Base-by-base conservation (phyloP, 2,329 filamentous ascomycete species). In the Raffaelea arxii region DNA sequence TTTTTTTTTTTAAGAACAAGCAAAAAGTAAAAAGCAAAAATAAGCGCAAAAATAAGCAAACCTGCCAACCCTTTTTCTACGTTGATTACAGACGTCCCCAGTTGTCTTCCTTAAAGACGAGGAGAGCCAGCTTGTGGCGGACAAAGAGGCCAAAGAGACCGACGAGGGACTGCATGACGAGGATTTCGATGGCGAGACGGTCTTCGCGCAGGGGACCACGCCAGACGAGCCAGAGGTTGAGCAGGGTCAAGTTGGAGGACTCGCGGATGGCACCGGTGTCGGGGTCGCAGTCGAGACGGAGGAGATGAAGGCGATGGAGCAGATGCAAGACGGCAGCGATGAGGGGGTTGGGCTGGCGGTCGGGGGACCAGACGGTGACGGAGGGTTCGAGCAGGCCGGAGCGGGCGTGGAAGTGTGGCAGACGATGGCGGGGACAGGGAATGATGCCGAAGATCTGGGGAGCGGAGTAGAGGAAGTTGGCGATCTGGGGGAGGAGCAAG, bases 191-290 rank as follows among this genome's bases (percentile, higher is more conserved):
- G 23, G 88, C 86, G 46, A 98, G 72, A 40, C 78, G 75, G 65
- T 95, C 86, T 63, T 98, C 92, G 51, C 86, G 78, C 72, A 94
- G 77, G 3, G 92, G 90, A 0, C 92, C 92, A 62, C 90, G 83
- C 86, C 89, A 94, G 44, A 97, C 86, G 51, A 98, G 71, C 91
- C 91, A 98, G 47, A 98, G 74, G 62, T 98, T 98, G 54, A 98
- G 72, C 41, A 98, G 77, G 9, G 92, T 98, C 52, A 98, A 75
- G 64, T 98, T 98, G 53, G 80, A 88, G 19, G 82, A 91, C 65
- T 92, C 84, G 22, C 79, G 69, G 56, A 97, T 84, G 54, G 73
- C 67, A 9, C 86, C 86, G 54, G 74, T 86, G 18, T 82, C 67
- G 30, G 79, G 71, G 58, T 91, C 80, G 43, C 72, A 75, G 49